Evolutionary conservation across 805 yeast species (phyloP).

Genomic region (Scheffersomyces spartinae): DNA sequence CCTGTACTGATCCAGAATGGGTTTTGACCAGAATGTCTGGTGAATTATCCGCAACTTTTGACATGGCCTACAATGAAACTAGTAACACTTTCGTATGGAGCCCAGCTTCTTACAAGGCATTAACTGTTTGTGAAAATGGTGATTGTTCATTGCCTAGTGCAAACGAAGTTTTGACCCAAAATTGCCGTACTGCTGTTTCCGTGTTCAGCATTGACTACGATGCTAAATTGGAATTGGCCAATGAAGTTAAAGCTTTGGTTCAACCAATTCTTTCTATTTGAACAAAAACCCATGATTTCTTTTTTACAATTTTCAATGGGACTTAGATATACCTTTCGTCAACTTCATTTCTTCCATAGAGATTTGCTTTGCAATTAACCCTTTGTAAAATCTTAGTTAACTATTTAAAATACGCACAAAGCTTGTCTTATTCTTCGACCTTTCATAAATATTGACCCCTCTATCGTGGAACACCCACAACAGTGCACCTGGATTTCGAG

Average conservation of each 20-base stretch:
- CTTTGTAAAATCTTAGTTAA: no score
- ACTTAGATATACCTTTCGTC: no score
- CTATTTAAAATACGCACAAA: no score
- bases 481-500: no score
- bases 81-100: conserved; percentile 15
- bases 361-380: no score
- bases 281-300: no score
- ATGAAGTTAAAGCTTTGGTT: conserved; percentile 5
- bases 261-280: no score
- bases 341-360: no score
- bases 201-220: conserved; percentile 39
- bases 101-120: conserved; percentile 7
- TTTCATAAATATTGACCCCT: no score
- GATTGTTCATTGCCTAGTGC: conserved; percentile 35
- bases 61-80: conserved; percentile 27
- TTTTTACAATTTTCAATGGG: no score
- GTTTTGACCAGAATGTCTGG: conserved; percentile 38
- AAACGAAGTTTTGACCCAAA: conserved; percentile 14
- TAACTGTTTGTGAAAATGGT: conserved; percentile 27
- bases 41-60: conserved; percentile 16
- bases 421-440: no score
- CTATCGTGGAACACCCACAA: no score
- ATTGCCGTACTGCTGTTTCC: conserved; percentile 33
- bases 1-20: conserved; percentile 32
- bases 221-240: conserved; percentile 14